phyloP scores from a whole-genome alignment of 2,329 filamentous ascomycete genomes.

The Hypoxylon sp. region DNA sequence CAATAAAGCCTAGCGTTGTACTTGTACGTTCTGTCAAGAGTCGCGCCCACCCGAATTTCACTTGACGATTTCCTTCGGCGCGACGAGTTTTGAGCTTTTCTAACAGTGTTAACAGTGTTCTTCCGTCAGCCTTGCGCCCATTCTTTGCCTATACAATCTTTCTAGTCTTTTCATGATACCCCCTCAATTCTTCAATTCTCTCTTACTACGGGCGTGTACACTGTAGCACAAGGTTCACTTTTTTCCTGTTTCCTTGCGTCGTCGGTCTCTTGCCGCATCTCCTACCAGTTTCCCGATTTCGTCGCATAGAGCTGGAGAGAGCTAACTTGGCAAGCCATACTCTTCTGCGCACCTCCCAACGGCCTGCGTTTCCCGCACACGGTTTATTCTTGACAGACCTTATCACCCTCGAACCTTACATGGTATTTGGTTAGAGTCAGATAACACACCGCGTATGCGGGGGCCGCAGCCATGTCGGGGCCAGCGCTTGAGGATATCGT shows the following conservation, averaged over 20 bases:
- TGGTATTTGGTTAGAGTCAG: constrained; percentile 40
- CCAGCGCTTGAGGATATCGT: constrained; percentile 73
- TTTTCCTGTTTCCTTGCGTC: constrained; percentile 1
- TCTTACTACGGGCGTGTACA: constrained; percentile 6
- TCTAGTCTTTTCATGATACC: constrained; percentile 48
- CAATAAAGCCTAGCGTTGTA: constrained; percentile 51
- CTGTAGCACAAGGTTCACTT: not conserved
- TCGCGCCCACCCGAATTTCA: constrained; percentile 43
- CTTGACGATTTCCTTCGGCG: constrained; percentile 30
- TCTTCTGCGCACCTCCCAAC: not conserved
- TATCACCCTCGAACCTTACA: constrained; percentile 43
- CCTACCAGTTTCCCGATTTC: not conserved
- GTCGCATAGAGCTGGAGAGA: constrained; percentile 21
- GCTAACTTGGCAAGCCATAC: not conserved
- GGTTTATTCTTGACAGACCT: not conserved
- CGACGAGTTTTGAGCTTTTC: constrained; percentile 42
- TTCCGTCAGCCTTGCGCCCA: constrained; percentile 28
- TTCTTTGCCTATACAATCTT: constrained; percentile 34
- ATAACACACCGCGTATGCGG: constrained; percentile 45
- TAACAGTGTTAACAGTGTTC: too few species aligned
- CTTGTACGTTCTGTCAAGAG: constrained; percentile 46
- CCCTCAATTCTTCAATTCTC: constrained; percentile 40
- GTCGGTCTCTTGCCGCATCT: not conserved
- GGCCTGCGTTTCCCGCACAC: not conserved
- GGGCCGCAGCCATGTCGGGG: constrained; percentile 71